Evolutionary conservation across 805 yeast species (phyloP), one percentile per base, ranked within the genome.

Genomic region (Ogataea dorogensis): DNA sequence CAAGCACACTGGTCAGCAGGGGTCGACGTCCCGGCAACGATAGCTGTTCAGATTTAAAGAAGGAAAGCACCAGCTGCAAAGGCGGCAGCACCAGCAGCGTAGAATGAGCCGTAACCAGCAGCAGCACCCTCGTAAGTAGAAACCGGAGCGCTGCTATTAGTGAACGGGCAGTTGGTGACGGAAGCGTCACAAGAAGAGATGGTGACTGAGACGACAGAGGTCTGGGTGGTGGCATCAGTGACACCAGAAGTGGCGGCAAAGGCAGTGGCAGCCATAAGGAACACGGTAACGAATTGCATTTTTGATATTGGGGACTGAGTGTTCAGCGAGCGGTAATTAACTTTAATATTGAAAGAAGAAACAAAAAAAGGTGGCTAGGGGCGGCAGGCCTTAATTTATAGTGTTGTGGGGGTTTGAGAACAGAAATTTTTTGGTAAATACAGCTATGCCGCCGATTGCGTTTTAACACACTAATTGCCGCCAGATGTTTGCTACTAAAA

Each of bases 241-340:
- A 53, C 50, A 14, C 49, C 31, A 25, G 49, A 44, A 43, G 61
- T 65, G 32, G 59, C 49, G 49, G 67, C 67, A 32, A 61, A 57
- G 34, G 63, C 59, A 16, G 49, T 26, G 11, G 46, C 38, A 40
- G 65, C 67, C 34, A 53, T 42, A 42, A 60, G 37, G 47, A 61
- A 46, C 33, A 63, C 57, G 54, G 61, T 58, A 40, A 69, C 51
- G 69, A 67, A 66, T 61, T 68, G 70, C 73, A 69, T 68, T 63
- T 41, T 62, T 15, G 27, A n/a, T 26, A 14, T 36, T 14, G 32
- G 16, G 25, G 21, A 13, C 25, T 9, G 23, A 36, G 21, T 24
- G 16, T 28, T 19, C 22, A 25, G 25, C 37, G 33, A 33, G 29
- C 36, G 37, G 28, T 28, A 20, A 27, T 15, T 13, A 38, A 33